These are phyloP conservation scores for Hypoxylon lenormandii DNA, from an alignment of 495 filamentous ascomycete species.

Conservation along the genomic window DNA sequence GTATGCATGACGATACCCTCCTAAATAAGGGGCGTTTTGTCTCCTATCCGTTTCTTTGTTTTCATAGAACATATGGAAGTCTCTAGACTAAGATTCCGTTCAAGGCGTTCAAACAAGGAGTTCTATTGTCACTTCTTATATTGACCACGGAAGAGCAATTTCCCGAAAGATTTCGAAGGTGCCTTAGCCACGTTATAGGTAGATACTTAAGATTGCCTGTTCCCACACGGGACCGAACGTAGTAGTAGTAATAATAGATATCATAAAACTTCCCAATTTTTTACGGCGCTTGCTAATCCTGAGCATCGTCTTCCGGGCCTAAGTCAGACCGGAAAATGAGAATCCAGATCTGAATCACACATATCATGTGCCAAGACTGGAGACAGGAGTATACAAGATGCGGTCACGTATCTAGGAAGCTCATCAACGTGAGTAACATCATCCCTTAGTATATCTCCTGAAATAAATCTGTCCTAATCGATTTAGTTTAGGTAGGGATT, in stretches of 20 bases:
- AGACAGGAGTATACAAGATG: slow-evolving; percentile 42
- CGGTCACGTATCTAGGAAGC: slow-evolving; percentile 31
- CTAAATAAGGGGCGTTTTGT: too few relatives aligned
- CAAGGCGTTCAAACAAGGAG: slow-evolving; percentile 31
- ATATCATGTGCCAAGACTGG: slow-evolving; percentile 42
- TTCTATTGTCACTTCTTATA: slow-evolving; percentile 4
- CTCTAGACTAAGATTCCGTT: not conserved
- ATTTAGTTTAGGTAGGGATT: too few relatives aligned
- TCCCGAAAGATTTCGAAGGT: slow-evolving; percentile 25
- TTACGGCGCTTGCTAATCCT: not conserved
- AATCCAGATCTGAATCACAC: not conserved
- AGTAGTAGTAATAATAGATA: not conserved
- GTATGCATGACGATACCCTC: too few relatives aligned
- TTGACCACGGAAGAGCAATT: slow-evolving; percentile 14
- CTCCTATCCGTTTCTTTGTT: slow-evolving; percentile 14
- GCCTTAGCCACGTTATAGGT: too few relatives aligned
- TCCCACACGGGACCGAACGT: not conserved
- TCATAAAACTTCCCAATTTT: not conserved
- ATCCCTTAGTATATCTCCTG: too few relatives aligned
- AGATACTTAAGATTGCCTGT: slow-evolving; percentile 13
- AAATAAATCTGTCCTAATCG: too few relatives aligned
- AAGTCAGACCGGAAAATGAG: not conserved
- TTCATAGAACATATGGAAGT: not conserved
- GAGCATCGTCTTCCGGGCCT: not conserved
- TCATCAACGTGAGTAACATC: slow-evolving; percentile 21